A percentile compares a stretch with the other conserved stretches of the same genome.
phyloP scores from a whole-genome alignment of 352 stramenopile species.

The Phytophthora crassamura region DNA sequence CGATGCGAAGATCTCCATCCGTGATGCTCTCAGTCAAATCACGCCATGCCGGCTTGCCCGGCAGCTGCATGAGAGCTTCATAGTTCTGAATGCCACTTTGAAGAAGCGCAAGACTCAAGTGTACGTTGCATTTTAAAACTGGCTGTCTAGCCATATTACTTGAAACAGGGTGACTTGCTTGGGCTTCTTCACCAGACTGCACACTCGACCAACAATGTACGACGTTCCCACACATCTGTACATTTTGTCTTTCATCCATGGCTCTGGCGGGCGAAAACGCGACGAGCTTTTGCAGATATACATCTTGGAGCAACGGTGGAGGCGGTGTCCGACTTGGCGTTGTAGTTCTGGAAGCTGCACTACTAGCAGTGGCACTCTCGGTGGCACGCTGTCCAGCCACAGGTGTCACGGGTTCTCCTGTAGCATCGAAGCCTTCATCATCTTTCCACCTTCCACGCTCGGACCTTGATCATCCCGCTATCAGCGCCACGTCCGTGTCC shows the following conservation, averaged over 20 bases:
- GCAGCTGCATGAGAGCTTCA: not conserved
- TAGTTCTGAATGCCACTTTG: not conserved
- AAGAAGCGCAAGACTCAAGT: constrained; percentile 1
- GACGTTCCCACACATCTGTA: not conserved
- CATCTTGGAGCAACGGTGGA: no score
- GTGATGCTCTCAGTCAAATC: constrained; percentile 3
- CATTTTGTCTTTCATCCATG: constrained; percentile 13
- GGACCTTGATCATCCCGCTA: no score
- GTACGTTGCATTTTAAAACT: constrained; percentile 10
- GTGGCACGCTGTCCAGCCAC: no score
- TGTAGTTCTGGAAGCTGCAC: no score
- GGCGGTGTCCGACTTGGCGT: no score
- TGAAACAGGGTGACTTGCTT: constrained; percentile 5
- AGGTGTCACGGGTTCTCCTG: no score
- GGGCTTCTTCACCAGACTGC: not conserved
- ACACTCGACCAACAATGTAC: constrained; percentile 16
- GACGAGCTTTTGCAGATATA: no score
- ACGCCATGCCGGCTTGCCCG: not conserved
- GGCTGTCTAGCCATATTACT: constrained; percentile 7
- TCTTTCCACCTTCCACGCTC: no score
- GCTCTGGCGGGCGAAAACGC: no score
- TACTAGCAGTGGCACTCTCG: no score
- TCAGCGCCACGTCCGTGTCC: no score
- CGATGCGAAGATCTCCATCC: not conserved
- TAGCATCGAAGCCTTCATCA: no score